A percentile compares a stretch with the other conserved stretches of the same genome.
phyloP scores from a whole-genome alignment of 139 green algal species.

The Haematococcus sp. region DNA sequence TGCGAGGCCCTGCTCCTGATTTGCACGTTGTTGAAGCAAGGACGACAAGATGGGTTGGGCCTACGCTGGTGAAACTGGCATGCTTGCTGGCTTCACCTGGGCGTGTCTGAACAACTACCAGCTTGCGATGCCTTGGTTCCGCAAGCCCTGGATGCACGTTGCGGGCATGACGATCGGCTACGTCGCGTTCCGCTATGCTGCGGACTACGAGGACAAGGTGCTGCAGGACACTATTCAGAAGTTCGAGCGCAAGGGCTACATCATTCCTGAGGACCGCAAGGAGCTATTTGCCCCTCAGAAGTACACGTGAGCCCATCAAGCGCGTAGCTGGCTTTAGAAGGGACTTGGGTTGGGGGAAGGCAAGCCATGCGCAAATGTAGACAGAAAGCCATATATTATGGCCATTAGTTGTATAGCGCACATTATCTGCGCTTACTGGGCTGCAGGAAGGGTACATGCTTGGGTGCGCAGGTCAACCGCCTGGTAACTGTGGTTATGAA shows the following conservation, averaged over 20 bases:
- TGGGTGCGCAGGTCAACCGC: too few species aligned
- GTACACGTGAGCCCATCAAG: slow-evolving; percentile 17
- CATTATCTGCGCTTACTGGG: too few species aligned
- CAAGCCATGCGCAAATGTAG: background rate
- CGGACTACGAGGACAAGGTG: slow-evolving; percentile 25
- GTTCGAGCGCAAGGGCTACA: slow-evolving; percentile 41
- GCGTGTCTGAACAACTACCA: slow-evolving; percentile 27
- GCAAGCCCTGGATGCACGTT: slow-evolving; percentile 29
- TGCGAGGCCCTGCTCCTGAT: background rate
- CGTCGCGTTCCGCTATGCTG: slow-evolving; percentile 16
- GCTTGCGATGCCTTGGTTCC: slow-evolving; percentile 23
- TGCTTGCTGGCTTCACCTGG: slow-evolving; percentile 29
- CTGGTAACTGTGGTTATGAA: too few species aligned
- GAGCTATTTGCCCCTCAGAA: slow-evolving; percentile 29
- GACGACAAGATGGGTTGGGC: slow-evolving; percentile 25
- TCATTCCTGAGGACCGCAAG: slow-evolving; percentile 36
- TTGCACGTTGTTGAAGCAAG: background rate
- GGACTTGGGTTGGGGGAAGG: background rate
- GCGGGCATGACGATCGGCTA: slow-evolving; percentile 32
- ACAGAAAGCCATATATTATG: background rate
- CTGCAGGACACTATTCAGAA: slow-evolving; percentile 28
- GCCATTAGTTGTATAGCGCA: too few species aligned
- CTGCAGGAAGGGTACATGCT: too few species aligned
- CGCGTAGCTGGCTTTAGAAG: background rate
- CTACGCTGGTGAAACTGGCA: slow-evolving; percentile 15